Evolutionary conservation across 140 eudicot species (phyloP), one percentile per base, ranked within the genome.

Genomic region (Anethum foeniculum): DNA sequence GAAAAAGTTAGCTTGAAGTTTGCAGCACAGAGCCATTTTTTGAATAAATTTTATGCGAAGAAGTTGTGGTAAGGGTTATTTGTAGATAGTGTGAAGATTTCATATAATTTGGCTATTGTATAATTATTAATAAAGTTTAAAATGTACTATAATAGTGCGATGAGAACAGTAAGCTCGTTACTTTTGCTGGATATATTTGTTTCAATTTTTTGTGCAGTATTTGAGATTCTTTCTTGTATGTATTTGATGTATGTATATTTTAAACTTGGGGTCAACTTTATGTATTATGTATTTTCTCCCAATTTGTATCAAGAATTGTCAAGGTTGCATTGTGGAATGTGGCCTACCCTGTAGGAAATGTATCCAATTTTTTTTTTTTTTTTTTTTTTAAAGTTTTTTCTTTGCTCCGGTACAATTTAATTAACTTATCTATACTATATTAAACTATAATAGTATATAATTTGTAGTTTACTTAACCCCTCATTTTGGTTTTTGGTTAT

Each of bases 51-150:
- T 25, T 18, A 32, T 51, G 69, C 30, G 4, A 6, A 52, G 19
- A 15, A 3, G 14, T 77, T 3, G 79, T 44, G 79, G 21, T 52
- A 12, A 47, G 4, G 52, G 52, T 47, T 3, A 19, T 16, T 76
- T 28, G 68, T 51, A 76, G 25, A 77, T 32, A 19, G 38, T 5
- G 25, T 49, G 23, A 49, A 54, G 48, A 30, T 77, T 30, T 44
- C 32, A 19, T 11, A 46, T 47, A 5, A 43, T 47, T 3, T 75
- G 79, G 39, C 54, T 44, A 47, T 13, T 75, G 62, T 75, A 75
- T 75, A 75, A 49, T 75, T 75, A 28, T 25, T 75, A 25, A 47
- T 46, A 27, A 75, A 74, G 78, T n/a, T n/a, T 74, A n/a, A 44
- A 7, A 74, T n/a, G 39, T 74, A 13, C 18, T 12, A 44, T 23